These are phyloP conservation scores for Kodamaea sp. DNA, from an alignment of 1,139 yeast genomes.

Conservation along the genomic window DNA sequence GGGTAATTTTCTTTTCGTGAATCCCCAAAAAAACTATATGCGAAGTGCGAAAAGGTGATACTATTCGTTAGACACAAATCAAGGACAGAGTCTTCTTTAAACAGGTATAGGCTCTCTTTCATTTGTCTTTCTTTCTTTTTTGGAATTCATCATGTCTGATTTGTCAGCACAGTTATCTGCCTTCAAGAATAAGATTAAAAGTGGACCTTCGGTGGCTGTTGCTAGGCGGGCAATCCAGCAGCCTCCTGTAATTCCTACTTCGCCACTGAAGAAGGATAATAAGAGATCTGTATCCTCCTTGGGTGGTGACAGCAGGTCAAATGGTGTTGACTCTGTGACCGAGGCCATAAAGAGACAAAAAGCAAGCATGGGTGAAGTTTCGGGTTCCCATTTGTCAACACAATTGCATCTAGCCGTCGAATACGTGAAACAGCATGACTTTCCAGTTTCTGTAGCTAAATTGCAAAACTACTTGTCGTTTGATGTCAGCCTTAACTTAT, in stretches of 20 bases:
- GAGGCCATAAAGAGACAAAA: slow-evolving; percentile 40
- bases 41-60: neutral
- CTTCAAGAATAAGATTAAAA: slow-evolving; percentile 45
- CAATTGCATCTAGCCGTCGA: slow-evolving; percentile 86
- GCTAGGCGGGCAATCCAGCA: slow-evolving; percentile 25
- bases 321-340: slow-evolving; percentile 24
- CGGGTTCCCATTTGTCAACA: slow-evolving; percentile 69
- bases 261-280: slow-evolving; percentile 10
- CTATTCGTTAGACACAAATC: neutral
- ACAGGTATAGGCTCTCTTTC: neutral
- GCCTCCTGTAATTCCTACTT: slow-evolving; percentile 4
- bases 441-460: slow-evolving; percentile 62
- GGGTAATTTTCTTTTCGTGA: neutral
- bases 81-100: neutral
- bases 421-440: slow-evolving; percentile 65
- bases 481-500: slow-evolving; percentile 47
- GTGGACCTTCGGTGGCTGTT: slow-evolving; percentile 43
- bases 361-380: slow-evolving; percentile 25
- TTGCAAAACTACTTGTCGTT: slow-evolving; percentile 56
- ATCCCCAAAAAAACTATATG: neutral
- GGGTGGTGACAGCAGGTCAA: slow-evolving; percentile 14
- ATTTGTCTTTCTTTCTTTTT: neutral
- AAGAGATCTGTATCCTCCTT: slow-evolving; percentile 3
- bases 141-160: slow-evolving; percentile 32
- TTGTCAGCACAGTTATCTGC: slow-evolving; percentile 48